Evolutionary conservation across 2,329 filamentous ascomycete species (phyloP).

Genomic region (Microsporum audouinii): DNA sequence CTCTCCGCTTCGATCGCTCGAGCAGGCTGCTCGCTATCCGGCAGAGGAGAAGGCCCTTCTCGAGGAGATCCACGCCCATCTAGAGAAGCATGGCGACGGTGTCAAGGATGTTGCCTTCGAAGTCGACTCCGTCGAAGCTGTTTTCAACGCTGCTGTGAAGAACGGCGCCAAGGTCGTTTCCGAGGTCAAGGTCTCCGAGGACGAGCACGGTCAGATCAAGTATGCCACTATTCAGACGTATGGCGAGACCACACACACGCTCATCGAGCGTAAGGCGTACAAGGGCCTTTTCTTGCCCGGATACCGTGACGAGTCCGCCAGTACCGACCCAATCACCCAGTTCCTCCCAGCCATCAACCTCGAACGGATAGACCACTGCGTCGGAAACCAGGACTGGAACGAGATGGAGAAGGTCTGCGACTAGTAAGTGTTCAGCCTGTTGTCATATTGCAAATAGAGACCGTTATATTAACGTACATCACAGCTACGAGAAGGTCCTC

Average conservation of each 20-base stretch:
- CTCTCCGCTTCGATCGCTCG: conserved; percentile 45
- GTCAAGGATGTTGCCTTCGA: conserved; percentile 95
- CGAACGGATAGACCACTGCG: conserved; percentile 82
- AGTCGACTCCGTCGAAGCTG: conserved; percentile 74
- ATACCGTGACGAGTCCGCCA: conserved; percentile 48
- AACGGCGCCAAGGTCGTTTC: conserved; percentile 33
- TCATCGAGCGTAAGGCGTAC: conserved; percentile 64
- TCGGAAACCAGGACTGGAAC: conserved; percentile 93
- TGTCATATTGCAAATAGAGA: neutral
- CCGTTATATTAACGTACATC: neutral
- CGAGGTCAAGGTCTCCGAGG: conserved; percentile 47
- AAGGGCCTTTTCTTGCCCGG: conserved; percentile 71
- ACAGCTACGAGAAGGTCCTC: conserved; percentile 72
- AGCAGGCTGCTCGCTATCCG: conserved; percentile 47
- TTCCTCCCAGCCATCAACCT: conserved; percentile 55
- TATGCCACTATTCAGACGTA: conserved; percentile 81
- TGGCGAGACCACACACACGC: conserved; percentile 87
- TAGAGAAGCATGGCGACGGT: conserved; percentile 80
- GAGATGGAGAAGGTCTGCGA: conserved; percentile 60
- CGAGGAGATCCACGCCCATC: conserved; percentile 65
- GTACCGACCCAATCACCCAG: conserved; percentile 36
- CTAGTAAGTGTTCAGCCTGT: conserved; percentile 35
- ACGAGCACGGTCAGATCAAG: conserved; percentile 54
- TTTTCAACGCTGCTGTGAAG: conserved; percentile 61
- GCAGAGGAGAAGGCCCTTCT: conserved; percentile 54